Percentiles rank a stretch among this genome's conserved stretches.
These are phyloP conservation scores for Pulchroboletus neoregius DNA, from an alignment of 1,284 basidiomycete species.

Conservation along the genomic window DNA sequence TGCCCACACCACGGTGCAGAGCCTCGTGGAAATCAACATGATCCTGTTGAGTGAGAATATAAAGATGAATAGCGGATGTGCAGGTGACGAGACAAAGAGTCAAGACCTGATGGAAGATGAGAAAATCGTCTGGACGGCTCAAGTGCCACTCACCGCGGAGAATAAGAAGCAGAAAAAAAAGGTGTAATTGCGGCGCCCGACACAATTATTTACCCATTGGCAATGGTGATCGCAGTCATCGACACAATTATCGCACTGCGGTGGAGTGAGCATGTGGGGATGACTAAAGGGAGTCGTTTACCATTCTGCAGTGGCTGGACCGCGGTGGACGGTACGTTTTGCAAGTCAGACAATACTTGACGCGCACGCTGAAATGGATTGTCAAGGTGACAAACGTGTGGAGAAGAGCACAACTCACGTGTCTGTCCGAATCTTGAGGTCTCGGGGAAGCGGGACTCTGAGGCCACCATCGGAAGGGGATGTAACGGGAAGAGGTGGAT, in stretches of 20 bases:
- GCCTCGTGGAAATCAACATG: slow-evolving; percentile 55
- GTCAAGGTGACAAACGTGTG: not conserved
- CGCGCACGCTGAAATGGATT: slow-evolving; percentile 57
- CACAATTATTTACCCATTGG: slow-evolving; percentile 92
- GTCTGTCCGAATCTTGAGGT: slow-evolving; percentile 74
- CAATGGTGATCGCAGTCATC: slow-evolving; percentile 91
- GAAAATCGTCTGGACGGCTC: slow-evolving; percentile 4
- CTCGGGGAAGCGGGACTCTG: slow-evolving; percentile 70
- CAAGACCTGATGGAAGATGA: slow-evolving; percentile 46
- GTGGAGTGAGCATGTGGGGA: slow-evolving; percentile 7
- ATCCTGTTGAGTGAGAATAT: slow-evolving; percentile 55
- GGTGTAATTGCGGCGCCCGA: slow-evolving; percentile 89
- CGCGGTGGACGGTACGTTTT: slow-evolving; percentile 85
- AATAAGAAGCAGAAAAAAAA: slow-evolving; percentile 80
- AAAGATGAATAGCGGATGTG: slow-evolving; percentile 80
- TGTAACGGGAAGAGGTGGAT: slow-evolving; percentile 67
- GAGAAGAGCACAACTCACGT: slow-evolving; percentile 49
- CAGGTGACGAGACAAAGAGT: slow-evolving; percentile 72
- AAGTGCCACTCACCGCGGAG: slow-evolving; percentile 53
- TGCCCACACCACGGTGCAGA: slow-evolving; percentile 61
- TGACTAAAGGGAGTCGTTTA: slow-evolving; percentile 32
- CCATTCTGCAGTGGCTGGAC: slow-evolving; percentile 91
- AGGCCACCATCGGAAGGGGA: slow-evolving; percentile 58
- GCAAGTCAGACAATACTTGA: slow-evolving; percentile 91
- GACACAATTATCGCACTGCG: slow-evolving; percentile 89